Conservation (phyloP, 768 basidiomycete species). For the Xerocomellus intermedius region DNA sequence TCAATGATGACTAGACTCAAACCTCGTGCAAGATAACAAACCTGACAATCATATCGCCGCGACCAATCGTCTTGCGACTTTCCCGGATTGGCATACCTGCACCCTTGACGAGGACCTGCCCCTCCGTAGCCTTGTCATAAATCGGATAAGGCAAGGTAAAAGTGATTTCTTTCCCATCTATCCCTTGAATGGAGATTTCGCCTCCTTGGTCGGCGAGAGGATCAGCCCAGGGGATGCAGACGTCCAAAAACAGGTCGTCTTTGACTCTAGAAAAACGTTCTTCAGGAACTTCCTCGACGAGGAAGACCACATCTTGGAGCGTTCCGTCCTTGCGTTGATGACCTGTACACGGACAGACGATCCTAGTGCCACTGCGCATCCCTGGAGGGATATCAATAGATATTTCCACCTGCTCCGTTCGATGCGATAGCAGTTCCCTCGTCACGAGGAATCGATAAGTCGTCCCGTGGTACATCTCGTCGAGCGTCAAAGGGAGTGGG, state of each 20-base stretch:
- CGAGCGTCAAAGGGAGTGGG: slow-evolving; percentile 56
- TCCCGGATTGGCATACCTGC: slow-evolving; percentile 70
- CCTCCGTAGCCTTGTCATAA: slow-evolving; percentile 46
- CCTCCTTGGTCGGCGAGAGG: slow-evolving; percentile 46
- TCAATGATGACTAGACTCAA: background rate
- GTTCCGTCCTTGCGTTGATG: slow-evolving; percentile 57
- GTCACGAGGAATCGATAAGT: slow-evolving; percentile 59
- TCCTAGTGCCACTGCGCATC: slow-evolving; percentile 57
- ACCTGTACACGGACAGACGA: slow-evolving; percentile 62
- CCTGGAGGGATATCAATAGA: slow-evolving; percentile 62
- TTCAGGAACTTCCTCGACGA: slow-evolving; percentile 59
- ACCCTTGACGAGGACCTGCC: slow-evolving; percentile 49
- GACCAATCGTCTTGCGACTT: slow-evolving; percentile 49
- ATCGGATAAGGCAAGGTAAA: slow-evolving; percentile 54
- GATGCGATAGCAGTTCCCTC: slow-evolving; percentile 49
- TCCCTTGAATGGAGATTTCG: slow-evolving; percentile 49
- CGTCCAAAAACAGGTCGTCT: slow-evolving; percentile 54
- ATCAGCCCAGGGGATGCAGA: slow-evolving; percentile 58
- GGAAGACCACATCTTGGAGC: slow-evolving; percentile 65
- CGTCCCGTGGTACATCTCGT: slow-evolving; percentile 59
- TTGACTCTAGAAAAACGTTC: slow-evolving; percentile 54
- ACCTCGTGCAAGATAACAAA: slow-evolving; percentile 26
- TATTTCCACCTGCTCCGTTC: slow-evolving; percentile 53
- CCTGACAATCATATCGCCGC: slow-evolving; percentile 65
- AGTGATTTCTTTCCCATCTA: slow-evolving; percentile 55